Conservation (phyloP, 768 basidiomycete genomes). For the Lyophyllum shimeji region DNA sequence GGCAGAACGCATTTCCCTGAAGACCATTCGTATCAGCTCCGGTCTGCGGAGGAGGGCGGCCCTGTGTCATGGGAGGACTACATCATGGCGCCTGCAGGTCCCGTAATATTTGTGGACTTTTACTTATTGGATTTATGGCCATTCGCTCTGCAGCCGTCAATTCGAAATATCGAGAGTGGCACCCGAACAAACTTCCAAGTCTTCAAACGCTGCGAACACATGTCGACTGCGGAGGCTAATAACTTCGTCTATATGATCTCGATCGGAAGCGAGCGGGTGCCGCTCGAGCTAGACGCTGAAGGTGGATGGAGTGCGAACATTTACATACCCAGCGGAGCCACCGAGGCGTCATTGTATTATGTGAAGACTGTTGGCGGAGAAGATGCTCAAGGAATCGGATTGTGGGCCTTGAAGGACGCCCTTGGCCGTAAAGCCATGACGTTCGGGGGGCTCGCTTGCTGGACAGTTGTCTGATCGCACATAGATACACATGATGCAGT, state of each 20-base stretch:
- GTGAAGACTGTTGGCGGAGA: conserved; percentile 32
- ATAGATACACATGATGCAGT: background rate
- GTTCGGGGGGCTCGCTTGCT: conserved; percentile 34
- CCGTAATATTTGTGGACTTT: conserved; percentile 34
- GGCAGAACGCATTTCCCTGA: conserved; percentile 43
- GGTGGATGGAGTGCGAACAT: conserved; percentile 42
- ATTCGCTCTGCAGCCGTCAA: conserved; percentile 33
- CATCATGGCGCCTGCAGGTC: conserved; percentile 39
- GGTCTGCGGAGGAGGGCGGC: conserved; percentile 36
- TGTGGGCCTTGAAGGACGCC: conserved; percentile 28
- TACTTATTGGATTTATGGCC: conserved; percentile 32
- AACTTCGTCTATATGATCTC: conserved; percentile 41
- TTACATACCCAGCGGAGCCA: conserved; percentile 31
- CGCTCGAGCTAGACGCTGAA: conserved; percentile 33
- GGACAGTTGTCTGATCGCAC: conserved; percentile 27
- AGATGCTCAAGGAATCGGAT: conserved; percentile 41
- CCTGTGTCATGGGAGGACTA: conserved; percentile 44
- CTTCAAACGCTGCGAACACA: conserved; percentile 47
- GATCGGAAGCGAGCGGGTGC: conserved; percentile 30
- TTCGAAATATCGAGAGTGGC: conserved; percentile 31
- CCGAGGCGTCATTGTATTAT: conserved; percentile 34
- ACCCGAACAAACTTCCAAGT: conserved; percentile 36
- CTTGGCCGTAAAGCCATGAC: conserved; percentile 39
- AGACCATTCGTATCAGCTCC: conserved; percentile 42
- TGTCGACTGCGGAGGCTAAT: conserved; percentile 39